A percentile compares a stretch with the other conserved stretches of the same genome.
Conservation (phyloP, 2,329 filamentous ascomycete genomes). For the Dendryphion nanum region DNA sequence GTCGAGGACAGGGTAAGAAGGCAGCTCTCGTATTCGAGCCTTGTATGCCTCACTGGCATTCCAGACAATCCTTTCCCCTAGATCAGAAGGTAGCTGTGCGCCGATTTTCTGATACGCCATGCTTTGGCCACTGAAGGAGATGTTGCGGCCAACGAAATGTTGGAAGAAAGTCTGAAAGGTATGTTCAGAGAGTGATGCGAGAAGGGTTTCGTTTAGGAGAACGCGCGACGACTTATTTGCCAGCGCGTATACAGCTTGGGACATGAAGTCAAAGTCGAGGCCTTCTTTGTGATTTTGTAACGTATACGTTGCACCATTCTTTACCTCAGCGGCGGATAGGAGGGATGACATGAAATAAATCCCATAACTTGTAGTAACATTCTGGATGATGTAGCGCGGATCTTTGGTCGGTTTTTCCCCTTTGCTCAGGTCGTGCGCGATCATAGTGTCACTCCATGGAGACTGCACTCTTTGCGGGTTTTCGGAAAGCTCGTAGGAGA, state of each 20-base stretch:
- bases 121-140: neutral
- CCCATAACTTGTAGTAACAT: neutral
- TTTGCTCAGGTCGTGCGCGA: neutral
- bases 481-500: neutral
- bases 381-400: neutral
- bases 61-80: no score
- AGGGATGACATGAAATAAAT: neutral
- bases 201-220: neutral
- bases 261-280: neutral
- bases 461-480: neutral
- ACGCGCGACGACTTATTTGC: neutral
- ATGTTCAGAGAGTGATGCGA: neutral
- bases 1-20: neutral
- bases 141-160: neutral
- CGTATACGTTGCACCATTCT: neutral
- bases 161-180: slow-evolving; percentile 1
- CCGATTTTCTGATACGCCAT: neutral
- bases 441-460: neutral
- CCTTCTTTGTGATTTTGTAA: neutral
- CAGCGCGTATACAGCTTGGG: neutral
- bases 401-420: neutral
- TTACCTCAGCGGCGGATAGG: neutral
- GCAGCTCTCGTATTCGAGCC: no score
- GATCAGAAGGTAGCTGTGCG: neutral
- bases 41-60: neutral